Base-by-base conservation (phyloP, 306 rosid genomes). In the Sindora glabra region DNA sequence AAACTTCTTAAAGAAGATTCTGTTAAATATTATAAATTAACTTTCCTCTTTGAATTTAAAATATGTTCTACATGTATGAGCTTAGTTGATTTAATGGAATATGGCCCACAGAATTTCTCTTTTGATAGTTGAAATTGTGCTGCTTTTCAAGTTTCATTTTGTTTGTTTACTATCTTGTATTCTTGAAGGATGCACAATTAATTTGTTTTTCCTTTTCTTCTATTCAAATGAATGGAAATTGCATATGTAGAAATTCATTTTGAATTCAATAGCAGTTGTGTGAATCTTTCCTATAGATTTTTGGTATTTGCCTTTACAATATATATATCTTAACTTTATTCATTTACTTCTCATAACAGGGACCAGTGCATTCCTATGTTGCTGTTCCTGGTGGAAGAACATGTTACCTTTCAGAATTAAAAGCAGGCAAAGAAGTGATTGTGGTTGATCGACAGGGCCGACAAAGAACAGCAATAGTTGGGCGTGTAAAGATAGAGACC, bases 351-450 rank as follows among this genome's bases (percentile, higher is more conserved):
- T 18, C 27, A 14, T 59, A 56, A 55, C 79, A 91, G 97, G 94
- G 96, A 37, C 87, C 89, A 23, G 85, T 91, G 34, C 96, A 88
- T 65, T 80, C 95, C 54, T 92, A 88, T 68, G 88, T 88, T 46
- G 94, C 85, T 52, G 75, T 81, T 65, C 95, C 95, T 0, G 98
- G 96, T 30, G 96, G 85, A 29, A 86, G 77, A 80, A 92, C 98
- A 13, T 55, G 85, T 72, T 92, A 92, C 74, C 85, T 92, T 47
- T 83, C 96, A 1, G 96, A 92, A 77, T 62, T 92, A 56, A 82
- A 62, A 74, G 67, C 96, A 19, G 98, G 96, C 55, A 86, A 81
- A 72, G 94, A 88, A 77, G 92, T 88, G 40, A 79, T 86, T 10
- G 86, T 92, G 40, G 88, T 86, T 56, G 89, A 92, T 74, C 88